Evolutionary conservation across 2,329 filamentous ascomycete species (phyloP), one percentile per base, ranked within the genome.

Genomic region (Sporothrix inflata): DNA sequence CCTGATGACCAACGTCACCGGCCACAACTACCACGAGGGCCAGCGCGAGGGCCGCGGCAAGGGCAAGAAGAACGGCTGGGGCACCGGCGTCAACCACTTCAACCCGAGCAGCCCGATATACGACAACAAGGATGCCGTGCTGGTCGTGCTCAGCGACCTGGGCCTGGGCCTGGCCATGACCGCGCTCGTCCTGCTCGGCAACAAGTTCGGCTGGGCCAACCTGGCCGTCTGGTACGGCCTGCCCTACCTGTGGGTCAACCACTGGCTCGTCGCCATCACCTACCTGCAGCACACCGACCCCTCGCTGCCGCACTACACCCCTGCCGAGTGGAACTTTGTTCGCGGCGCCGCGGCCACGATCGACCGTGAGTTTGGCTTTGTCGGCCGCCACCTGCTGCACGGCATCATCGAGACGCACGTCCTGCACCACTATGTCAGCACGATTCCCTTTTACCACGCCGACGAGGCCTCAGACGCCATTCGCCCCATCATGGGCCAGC

Each of bases 251-350:
- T 98, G 95, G 95, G 94, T 98, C 72, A 97, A 98, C 89, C 94
- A 98, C 89, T 98, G 95, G 95, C 92, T 98, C 72, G 94, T 98
- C 76, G 94, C 94, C 81, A 98, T 98, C 82, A 98, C 94, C 77
- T 98, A 90, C 88, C 90, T 98, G 74, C 94, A 98, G 84, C 94
- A 98, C 88, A 98, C 95, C 79, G 94, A 98, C 82, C 94, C 94
- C 61, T 89, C 91, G 45, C 91, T 98, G 69, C 95, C 95, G 74
- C 94, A 98, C 87, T 98, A 98, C 87, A 88, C 90, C 69, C 87
- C 89, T 72, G 88, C 92, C 74, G 89, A 91, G 78, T 98, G 94
- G 94, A 97, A 91, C 84, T 98, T 94, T 80, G 90, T 94, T 75
- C 94, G 94, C 76, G 94, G 94, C 77, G 95, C 94, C 72, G 94